A percentile compares a stretch with the other conserved stretches of the same genome.
Conservation (phyloP, 2,329 filamentous ascomycete species). For the Pezicula neosporulosa region DNA sequence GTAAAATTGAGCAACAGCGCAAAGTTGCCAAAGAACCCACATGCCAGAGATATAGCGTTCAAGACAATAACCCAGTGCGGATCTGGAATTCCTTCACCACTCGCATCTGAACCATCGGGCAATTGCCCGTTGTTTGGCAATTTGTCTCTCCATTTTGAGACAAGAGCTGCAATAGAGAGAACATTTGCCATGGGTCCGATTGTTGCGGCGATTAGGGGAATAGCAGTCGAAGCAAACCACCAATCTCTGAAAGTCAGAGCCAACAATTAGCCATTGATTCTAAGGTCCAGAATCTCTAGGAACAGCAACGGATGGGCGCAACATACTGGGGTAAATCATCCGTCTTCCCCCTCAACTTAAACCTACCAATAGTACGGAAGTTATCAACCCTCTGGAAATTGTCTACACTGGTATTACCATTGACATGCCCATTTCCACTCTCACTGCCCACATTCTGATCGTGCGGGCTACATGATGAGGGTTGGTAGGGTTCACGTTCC, state of each 20-base stretch:
- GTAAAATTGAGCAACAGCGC: constrained; percentile 70
- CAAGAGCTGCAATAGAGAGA: constrained; percentile 63
- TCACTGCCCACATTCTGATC: too few species aligned
- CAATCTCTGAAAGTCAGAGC: constrained; percentile 24
- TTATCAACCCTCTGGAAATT: constrained; percentile 10
- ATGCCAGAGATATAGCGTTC: constrained; percentile 61
- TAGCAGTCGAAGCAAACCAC: constrained; percentile 37
- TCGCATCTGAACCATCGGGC: constrained; percentile 40
- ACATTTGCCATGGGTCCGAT: constrained; percentile 70
- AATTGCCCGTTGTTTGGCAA: constrained; percentile 42
- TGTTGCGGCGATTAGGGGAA: constrained; percentile 62
- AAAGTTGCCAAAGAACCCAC: constrained; percentile 63
- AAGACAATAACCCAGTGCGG: constrained; percentile 59
- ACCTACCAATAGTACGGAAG: constrained; percentile 21
- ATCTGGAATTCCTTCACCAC: constrained; percentile 52
- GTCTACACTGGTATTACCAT: neutral
- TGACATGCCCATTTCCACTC: neutral
- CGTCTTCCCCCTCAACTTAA: constrained; percentile 28
- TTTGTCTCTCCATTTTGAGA: constrained; percentile 57
- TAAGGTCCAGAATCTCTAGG: too few species aligned
- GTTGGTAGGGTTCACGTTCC: too few species aligned
- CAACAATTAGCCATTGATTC: neutral
- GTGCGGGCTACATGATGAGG: too few species aligned
- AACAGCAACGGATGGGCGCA: neutral
- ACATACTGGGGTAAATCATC: constrained; percentile 31